Evolutionary conservation across 306 rosid species (phyloP).

Genomic region (Casuarina glauca): DNA sequence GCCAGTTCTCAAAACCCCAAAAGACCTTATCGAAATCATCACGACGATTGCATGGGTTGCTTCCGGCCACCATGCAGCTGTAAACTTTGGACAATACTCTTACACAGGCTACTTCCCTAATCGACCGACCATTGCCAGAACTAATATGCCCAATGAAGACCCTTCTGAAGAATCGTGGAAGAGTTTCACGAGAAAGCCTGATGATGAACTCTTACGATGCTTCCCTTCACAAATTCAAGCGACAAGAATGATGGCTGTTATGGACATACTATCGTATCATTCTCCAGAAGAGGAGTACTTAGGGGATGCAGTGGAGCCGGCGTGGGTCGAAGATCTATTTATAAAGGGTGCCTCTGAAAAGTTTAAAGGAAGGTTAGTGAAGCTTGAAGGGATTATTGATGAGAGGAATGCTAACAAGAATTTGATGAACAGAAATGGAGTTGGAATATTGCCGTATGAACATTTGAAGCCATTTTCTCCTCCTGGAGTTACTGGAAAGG

Average conservation of each 20-base stretch:
- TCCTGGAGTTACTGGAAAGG: conserved; percentile 64
- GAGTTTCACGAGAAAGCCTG: conserved; percentile 34
- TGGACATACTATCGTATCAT: conserved; percentile 47
- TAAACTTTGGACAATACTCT: conserved; percentile 61
- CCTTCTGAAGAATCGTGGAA: conserved; percentile 27
- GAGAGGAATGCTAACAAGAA: conserved; percentile 26
- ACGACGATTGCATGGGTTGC: conserved; percentile 48
- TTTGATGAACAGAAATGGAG: conserved; percentile 42
- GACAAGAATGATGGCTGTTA: conserved; percentile 33
- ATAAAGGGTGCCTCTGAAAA: conserved; percentile 35
- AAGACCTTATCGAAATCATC: conserved; percentile 35
- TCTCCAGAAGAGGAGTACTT: conserved; percentile 56
- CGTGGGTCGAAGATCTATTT: conserved; percentile 45
- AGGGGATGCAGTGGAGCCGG: conserved; percentile 33
- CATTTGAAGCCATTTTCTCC: conserved; percentile 68
- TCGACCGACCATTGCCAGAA: conserved; percentile 38
- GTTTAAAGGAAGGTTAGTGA: conserved; percentile 38
- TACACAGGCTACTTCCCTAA: conserved; percentile 53
- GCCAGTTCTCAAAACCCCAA: conserved; percentile 40
- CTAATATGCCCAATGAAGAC: conserved; percentile 44
- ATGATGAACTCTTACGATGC: conserved; percentile 24
- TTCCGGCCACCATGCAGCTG: conserved; percentile 61
- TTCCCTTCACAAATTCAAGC: conserved; percentile 55
- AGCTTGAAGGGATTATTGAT: conserved; percentile 44
- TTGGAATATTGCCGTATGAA: conserved; percentile 47